A percentile compares a stretch with the other conserved stretches of the same genome.
Conservation (phyloP, 1,284 basidiomycete genomes). For the Cystobasidiaceae sp. region DNA sequence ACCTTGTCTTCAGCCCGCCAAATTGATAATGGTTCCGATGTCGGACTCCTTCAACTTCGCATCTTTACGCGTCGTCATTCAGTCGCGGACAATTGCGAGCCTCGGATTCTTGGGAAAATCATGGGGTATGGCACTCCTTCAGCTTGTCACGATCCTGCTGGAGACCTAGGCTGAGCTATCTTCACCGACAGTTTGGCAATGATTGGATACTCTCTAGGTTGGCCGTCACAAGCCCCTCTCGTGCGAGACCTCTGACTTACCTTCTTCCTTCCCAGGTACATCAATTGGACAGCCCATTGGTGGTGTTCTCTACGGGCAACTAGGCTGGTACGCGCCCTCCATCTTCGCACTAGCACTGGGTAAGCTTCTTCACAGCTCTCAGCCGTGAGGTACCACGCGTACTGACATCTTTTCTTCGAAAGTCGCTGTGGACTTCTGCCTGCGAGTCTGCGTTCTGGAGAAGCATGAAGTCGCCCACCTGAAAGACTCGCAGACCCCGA, state of each 20-base stretch:
- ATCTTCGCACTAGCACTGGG: conserved; percentile 23
- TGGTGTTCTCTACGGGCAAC: conserved; percentile 26
- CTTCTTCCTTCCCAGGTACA: not conserved
- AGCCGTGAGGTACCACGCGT: too few relatives aligned
- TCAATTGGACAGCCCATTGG: conserved; percentile 26
- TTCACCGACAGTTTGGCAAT: too few relatives aligned
- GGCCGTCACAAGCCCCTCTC: too few relatives aligned
- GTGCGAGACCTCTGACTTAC: too few relatives aligned
- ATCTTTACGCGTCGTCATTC: too few relatives aligned
- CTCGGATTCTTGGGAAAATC: conserved; percentile 12
- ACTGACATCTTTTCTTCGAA: not conserved
- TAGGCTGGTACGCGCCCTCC: conserved; percentile 30
- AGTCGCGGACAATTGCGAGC: conserved; percentile 28
- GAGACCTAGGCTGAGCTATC: too few relatives aligned
- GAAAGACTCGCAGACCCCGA: not conserved
- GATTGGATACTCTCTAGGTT: conserved; percentile 18
- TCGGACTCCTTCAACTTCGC: too few relatives aligned
- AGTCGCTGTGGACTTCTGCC: conserved; percentile 24
- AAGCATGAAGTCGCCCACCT: conserved; percentile 20
- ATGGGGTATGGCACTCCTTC: too few relatives aligned
- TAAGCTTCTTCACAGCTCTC: not conserved
- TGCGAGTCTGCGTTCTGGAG: conserved; percentile 19
- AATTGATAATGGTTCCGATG: too few relatives aligned
- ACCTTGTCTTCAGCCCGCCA: not conserved
- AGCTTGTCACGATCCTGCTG: too few relatives aligned